Conservation (phyloP, 2,329 filamentous ascomycete genomes). For the Mariannaea elegans region DNA sequence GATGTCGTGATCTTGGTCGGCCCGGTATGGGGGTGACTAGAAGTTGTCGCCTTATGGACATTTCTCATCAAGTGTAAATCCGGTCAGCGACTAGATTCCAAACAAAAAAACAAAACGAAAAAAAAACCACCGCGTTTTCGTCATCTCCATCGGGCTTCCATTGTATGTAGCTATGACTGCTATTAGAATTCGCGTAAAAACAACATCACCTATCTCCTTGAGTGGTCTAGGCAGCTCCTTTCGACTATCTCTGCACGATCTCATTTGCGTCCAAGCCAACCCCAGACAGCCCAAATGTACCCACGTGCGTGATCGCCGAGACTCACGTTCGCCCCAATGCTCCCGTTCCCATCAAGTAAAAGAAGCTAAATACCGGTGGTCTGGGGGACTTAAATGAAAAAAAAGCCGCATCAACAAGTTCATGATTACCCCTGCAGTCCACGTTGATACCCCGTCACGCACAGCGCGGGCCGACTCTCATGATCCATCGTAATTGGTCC, state of each 20-base stretch:
- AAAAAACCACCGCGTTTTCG: too few species aligned
- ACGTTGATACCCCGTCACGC: constrained; percentile 20
- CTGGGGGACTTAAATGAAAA: neutral
- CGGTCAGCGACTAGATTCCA: constrained; percentile 12
- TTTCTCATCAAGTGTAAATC: constrained; percentile 3
- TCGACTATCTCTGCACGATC: neutral
- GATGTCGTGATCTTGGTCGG: neutral
- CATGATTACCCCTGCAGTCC: constrained; percentile 23
- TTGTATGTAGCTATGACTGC: too few species aligned
- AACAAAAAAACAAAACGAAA: too few species aligned
- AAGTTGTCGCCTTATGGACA: constrained; percentile 7
- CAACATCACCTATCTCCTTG: too few species aligned
- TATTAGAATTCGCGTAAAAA: too few species aligned
- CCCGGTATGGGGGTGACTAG: neutral
- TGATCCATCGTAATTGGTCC: constrained; percentile 13
- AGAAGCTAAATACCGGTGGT: neutral
- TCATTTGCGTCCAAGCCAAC: neutral
- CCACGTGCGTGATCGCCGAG: neutral
- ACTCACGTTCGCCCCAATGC: neutral
- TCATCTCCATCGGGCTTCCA: too few species aligned
- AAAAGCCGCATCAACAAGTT: constrained; percentile 17
- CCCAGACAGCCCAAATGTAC: neutral
- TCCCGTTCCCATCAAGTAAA: neutral
- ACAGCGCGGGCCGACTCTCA: constrained; percentile 11
- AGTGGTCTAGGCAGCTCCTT: too few species aligned